A percentile compares a stretch with the other conserved stretches of the same genome.
Conservation (phyloP, 2,329 filamentous ascomycete genomes). For the Chrysoporthe cubensis region DNA sequence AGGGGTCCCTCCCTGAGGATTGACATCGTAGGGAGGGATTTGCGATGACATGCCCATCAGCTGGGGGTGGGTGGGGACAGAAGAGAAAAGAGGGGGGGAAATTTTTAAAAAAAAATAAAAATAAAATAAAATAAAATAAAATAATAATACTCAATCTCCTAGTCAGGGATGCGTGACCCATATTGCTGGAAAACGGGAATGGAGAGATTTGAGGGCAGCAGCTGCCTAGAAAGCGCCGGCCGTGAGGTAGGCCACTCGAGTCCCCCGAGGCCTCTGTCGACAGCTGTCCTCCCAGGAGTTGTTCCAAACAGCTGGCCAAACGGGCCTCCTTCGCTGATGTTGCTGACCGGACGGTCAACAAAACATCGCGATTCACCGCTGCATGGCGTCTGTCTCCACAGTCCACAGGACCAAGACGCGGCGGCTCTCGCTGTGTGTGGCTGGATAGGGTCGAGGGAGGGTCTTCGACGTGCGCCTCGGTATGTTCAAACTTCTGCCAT, state of each 20-base stretch:
- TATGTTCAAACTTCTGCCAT: slow-evolving; percentile 13
- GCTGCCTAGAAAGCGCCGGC: background rate
- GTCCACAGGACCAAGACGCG: background rate
- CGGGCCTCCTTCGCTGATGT: slow-evolving; percentile 5
- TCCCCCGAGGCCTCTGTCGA: background rate
- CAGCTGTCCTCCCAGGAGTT: background rate
- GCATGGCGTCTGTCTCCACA: background rate
- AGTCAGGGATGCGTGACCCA: background rate
- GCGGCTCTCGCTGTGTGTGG: background rate
- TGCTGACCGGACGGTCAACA: slow-evolving; percentile 8
- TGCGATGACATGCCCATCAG: background rate
- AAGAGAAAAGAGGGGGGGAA: background rate
- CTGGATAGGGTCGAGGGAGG: background rate
- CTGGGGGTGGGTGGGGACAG: background rate
- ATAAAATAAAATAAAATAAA: background rate
- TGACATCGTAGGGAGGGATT: background rate
- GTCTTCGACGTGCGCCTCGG: background rate
- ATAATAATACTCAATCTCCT: slow-evolving; percentile 3
- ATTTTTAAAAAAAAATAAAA: background rate
- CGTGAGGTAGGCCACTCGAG: background rate
- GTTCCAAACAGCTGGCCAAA: slow-evolving; percentile 4
- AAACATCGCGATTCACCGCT: background rate
- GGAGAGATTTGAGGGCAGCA: background rate
- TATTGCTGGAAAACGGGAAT: background rate
- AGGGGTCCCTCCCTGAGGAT: background rate